Evolutionary conservation across 2,329 filamentous ascomycete species (phyloP), one percentile per base, ranked within the genome.

Genomic region (Rugonectria rugulosa): DNA sequence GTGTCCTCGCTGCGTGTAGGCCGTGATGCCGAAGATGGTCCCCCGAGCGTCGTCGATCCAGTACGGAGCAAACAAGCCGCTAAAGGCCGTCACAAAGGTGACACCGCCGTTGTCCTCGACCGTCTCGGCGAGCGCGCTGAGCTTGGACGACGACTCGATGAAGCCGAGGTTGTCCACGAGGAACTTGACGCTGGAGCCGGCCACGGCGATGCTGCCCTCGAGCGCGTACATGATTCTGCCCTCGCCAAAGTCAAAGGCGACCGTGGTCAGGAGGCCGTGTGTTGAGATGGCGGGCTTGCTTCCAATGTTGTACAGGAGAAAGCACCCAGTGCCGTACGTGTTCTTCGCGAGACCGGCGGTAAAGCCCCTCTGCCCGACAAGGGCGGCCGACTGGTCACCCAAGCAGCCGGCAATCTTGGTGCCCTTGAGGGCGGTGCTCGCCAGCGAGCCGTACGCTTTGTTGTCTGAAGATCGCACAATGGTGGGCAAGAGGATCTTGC

Each of bases 251-350:
- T 93, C 84, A 71, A 90, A 94, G 0, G 88, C 91, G 14, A 94
- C 86, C 0, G 91, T 94, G 23, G 87, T 88, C 23, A 94, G 77
- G 12, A 95, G 80, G 3, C 91, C 91, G 69, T 93, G 88, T 23
- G 79, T 85, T 0, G 91, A 94, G 54, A 93, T 87, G 51, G 93
- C 89, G 5, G 90, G 90, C 75, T 91, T 89, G 20, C 87, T 80
- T 20, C 91, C 91, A 12, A 92, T 88, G 68, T 95, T 93, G 76
- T 92, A 93, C 6, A 94, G 83, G 62, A 94, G 75, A 78, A 95
- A 95, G 73, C 90, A 93, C 19, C 91, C 91, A 1, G 91, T 94
- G 34, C 91, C 91, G 70, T 94, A 94, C 1, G 91, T 94, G 73
- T 94, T 94, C 79, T 94, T 94, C 44, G 90, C 91, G 52, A 83